Conservation (phyloP, 371 early-diverging fungal species). For the Entomophthora muscae region DNA sequence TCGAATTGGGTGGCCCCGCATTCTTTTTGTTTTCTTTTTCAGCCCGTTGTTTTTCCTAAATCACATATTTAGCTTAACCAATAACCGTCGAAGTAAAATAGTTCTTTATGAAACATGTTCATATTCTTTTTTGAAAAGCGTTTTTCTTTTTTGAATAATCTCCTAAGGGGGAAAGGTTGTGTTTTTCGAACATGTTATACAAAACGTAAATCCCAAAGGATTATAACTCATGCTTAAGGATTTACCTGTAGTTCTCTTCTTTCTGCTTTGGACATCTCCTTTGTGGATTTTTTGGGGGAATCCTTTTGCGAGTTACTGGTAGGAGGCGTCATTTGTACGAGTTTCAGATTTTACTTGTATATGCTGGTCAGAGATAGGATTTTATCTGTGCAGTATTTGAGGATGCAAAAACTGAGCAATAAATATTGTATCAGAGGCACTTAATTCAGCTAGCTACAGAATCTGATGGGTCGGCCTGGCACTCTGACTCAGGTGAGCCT, state of each 20-base stretch:
- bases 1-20: constrained; percentile 19
- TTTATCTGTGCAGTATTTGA: too few species aligned
- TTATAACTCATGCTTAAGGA: not conserved
- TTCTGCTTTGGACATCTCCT: constrained; percentile 81
- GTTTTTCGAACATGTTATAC: not conserved
- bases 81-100: not conserved
- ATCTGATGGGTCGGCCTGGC: too few species aligned
- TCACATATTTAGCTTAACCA: not conserved
- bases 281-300: constrained; percentile 13
- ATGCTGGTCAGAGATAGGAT: too few species aligned
- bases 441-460: too few species aligned
- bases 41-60: constrained; percentile 52
- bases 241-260: constrained; percentile 49
- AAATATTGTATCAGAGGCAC: too few species aligned
- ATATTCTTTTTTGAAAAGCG: not conserved
- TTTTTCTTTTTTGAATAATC: too few species aligned
- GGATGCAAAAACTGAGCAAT: too few species aligned
- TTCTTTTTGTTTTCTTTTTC: constrained; percentile 39
- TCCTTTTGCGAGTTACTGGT: not conserved
- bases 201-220: constrained; percentile 2
- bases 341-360: too few species aligned
- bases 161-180: too few species aligned
- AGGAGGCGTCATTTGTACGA: not conserved
- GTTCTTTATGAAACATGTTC: not conserved
- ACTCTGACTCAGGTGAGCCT: too few species aligned